Evolutionary conservation across 352 stramenopile species (phyloP).

Genomic region (Phytophthora foliorum): DNA sequence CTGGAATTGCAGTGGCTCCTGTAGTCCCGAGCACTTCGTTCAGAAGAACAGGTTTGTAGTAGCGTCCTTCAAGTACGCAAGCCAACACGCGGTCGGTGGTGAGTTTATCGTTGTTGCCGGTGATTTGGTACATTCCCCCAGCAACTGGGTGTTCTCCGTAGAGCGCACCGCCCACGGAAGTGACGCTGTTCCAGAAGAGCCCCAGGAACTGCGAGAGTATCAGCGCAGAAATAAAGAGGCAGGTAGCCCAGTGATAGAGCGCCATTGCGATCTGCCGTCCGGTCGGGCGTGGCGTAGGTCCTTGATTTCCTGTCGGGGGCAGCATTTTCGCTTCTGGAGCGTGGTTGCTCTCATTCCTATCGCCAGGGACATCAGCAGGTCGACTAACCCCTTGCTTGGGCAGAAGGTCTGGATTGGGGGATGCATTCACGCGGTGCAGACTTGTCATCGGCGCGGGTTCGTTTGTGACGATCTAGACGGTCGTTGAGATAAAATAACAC

Average conservation of each 20-base stretch:
- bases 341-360: not conserved
- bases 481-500: not conserved
- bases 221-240: conserved; percentile 37
- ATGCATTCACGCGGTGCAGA: conserved; percentile 34
- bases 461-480: conserved; percentile 5
- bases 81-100: conserved; percentile 59
- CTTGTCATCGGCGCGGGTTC: conserved; percentile 2
- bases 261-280: conserved; percentile 18
- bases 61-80: conserved; percentile 47
- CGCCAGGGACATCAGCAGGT: conserved; percentile 16
- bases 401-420: conserved; percentile 5
- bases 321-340: conserved; percentile 13
- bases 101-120: conserved; percentile 57
- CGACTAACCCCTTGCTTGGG: conserved; percentile 26
- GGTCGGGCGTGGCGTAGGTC: conserved; percentile 5
- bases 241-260: conserved; percentile 44
- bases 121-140: conserved; percentile 30
- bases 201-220: conserved; percentile 41
- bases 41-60: conserved; percentile 49
- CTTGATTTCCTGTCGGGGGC: not conserved
- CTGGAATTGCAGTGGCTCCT: conserved; percentile 12
- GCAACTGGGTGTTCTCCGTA: conserved; percentile 31
- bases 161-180: not conserved
- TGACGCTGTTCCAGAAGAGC: conserved; percentile 40
- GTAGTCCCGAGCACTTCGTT: conserved; percentile 37